phyloP scores from a whole-genome alignment of 2,329 filamentous ascomycete species.

The Podosphaera fusca region DNA sequence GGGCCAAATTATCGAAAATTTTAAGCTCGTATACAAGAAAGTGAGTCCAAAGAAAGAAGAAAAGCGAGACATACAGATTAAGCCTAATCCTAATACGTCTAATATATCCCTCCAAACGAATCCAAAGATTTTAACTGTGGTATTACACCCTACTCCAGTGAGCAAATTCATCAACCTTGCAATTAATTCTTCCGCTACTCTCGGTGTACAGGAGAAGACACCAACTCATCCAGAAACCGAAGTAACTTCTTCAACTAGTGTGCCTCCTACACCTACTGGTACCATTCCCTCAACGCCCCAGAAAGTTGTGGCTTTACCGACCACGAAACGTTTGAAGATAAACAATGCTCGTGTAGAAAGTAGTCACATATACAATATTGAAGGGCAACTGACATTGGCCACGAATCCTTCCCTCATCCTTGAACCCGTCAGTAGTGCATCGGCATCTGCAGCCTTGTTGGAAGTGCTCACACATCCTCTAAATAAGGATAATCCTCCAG shows the following conservation, averaged over 20 bases:
- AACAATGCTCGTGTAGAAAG: conserved; percentile 56
- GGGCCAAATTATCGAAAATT: conserved; percentile 14
- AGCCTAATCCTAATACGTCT: conserved; percentile 27
- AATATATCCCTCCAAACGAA: conserved; percentile 25
- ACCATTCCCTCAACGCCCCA: conserved; percentile 33
- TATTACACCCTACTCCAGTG: conserved; percentile 64
- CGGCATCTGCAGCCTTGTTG: conserved; percentile 49
- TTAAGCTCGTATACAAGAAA: conserved; percentile 14
- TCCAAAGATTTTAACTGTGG: conserved; percentile 52
- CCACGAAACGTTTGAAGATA: conserved; percentile 44
- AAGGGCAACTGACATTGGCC: conserved; percentile 50
- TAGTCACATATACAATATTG: conserved; percentile 47
- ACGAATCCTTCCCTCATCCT: conserved; percentile 56
- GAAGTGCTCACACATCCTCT: conserved; percentile 52
- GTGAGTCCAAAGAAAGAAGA: conserved; percentile 15
- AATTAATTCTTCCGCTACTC: conserved; percentile 43
- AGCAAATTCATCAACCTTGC: conserved; percentile 54
- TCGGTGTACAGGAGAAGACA: neutral
- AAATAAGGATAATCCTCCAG: conserved; percentile 52
- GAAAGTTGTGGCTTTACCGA: conserved; percentile 30
- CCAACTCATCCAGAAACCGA: conserved; percentile 16
- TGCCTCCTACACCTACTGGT: conserved; percentile 41
- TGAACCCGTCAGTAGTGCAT: conserved; percentile 45
- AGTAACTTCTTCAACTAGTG: conserved; percentile 21
- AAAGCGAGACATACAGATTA: conserved; percentile 34